A percentile compares a stretch with the other conserved stretches of the same genome.
Conservation (phyloP, 2,329 filamentous ascomycete genomes). For the Fusarium sp. region DNA sequence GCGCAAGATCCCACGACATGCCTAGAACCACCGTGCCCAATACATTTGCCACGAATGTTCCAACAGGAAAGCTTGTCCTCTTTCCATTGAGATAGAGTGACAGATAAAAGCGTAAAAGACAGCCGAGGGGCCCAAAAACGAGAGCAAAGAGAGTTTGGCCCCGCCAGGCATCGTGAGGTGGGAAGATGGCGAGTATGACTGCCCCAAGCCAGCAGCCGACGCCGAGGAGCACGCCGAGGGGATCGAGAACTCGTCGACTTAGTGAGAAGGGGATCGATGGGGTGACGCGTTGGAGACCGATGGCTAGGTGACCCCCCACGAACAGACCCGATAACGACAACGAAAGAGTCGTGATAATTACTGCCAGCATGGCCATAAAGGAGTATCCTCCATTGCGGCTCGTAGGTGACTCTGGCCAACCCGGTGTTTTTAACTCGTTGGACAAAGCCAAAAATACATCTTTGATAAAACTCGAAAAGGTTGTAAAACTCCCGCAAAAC, state of each 20-base stretch:
- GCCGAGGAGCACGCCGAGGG: slow-evolving; percentile 71
- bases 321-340: slow-evolving; percentile 78
- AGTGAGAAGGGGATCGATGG: slow-evolving; percentile 72
- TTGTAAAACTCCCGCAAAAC: slow-evolving; percentile 91
- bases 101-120: slow-evolving; percentile 79
- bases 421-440: slow-evolving; percentile 71
- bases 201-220: slow-evolving; percentile 84
- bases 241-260: slow-evolving; percentile 74
- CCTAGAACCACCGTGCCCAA: slow-evolving; percentile 80
- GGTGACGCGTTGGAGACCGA: slow-evolving; percentile 68
- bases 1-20: slow-evolving; percentile 84
- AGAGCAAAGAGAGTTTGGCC: slow-evolving; percentile 80
- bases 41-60: slow-evolving; percentile 87
- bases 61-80: slow-evolving; percentile 79
- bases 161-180: slow-evolving; percentile 82
- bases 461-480: slow-evolving; percentile 87
- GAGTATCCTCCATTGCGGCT: slow-evolving; percentile 80
- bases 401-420: slow-evolving; percentile 55
- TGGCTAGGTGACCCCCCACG: slow-evolving; percentile 80
- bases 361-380: slow-evolving; percentile 83
- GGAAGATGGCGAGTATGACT: slow-evolving; percentile 77
- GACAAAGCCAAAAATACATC: slow-evolving; percentile 84
- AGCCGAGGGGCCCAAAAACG: slow-evolving; percentile 86
- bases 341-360: slow-evolving; percentile 78
- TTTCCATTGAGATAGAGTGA: slow-evolving; percentile 78